Evolutionary conservation across 106 monocot species (phyloP).

Genomic region (Dioscorea alata): DNA sequence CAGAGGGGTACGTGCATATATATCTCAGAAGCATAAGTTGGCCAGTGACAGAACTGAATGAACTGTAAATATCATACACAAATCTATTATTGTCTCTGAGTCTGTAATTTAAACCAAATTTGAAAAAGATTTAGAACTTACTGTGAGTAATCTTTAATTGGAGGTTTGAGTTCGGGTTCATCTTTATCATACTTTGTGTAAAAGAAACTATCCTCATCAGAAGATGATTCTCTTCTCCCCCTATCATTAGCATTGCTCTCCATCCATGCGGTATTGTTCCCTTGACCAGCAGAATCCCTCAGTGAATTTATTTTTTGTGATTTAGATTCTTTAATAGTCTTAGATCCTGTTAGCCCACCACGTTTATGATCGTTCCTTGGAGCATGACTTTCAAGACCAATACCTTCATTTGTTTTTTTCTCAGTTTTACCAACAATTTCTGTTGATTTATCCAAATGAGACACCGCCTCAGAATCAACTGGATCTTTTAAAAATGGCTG

Average conservation of each 20-base stretch:
- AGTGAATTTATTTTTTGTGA: constrained; percentile 25
- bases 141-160: constrained; percentile 65
- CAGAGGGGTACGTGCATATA: not conserved
- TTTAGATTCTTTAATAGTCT: constrained; percentile 33
- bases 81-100: too few species aligned
- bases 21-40: not conserved
- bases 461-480: constrained; percentile 27
- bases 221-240: constrained; percentile 46
- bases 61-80: too few species aligned
- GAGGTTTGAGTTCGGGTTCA: constrained; percentile 59
- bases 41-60: too few species aligned
- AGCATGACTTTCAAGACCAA: constrained; percentile 20
- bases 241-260: constrained; percentile 23
- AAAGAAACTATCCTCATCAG: constrained; percentile 45
- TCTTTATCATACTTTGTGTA: constrained; percentile 85
- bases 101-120: too few species aligned
- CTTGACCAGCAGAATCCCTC: constrained; percentile 18
- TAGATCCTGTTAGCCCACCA: constrained; percentile 22
- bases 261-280: constrained; percentile 22
- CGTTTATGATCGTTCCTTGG: constrained; percentile 32
- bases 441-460: constrained; percentile 28
- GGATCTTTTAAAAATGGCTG: constrained; percentile 24
- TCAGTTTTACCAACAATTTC: constrained; percentile 30
- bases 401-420: constrained; percentile 15
- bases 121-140: constrained; percentile 28